These are phyloP conservation scores for Candida sp. DNA, from an alignment of 1,139 yeast genomes.

Conservation along the genomic window DNA sequence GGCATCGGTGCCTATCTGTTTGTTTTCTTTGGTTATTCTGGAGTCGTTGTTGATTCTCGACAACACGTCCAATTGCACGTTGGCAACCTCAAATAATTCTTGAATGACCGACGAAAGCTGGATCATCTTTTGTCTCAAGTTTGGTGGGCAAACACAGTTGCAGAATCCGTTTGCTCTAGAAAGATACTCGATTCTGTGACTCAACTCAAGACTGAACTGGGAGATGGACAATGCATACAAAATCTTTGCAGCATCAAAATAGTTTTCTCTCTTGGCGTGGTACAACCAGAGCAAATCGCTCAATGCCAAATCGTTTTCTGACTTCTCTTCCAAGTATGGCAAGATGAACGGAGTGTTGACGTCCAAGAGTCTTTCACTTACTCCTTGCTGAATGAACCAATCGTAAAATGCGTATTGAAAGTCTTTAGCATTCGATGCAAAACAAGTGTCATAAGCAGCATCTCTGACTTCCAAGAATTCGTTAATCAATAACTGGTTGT, in stretches of 20 bases:
- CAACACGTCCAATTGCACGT: constrained; percentile 83
- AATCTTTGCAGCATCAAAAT: constrained; percentile 83
- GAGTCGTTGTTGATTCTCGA: constrained; percentile 61
- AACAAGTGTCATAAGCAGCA: constrained; percentile 74
- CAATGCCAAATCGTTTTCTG: constrained; percentile 68
- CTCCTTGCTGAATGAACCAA: constrained; percentile 86
- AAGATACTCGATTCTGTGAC: constrained; percentile 82
- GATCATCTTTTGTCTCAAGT: constrained; percentile 75
- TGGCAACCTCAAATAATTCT: constrained; percentile 87
- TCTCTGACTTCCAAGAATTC: constrained; percentile 69
- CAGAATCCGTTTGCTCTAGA: constrained; percentile 96
- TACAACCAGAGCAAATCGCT: constrained; percentile 90
- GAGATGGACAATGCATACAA: constrained; percentile 76
- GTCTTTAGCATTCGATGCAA: constrained; percentile 73
- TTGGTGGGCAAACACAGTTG: constrained; percentile 82
- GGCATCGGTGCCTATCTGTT: constrained; percentile 51
- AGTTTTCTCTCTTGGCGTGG: constrained; percentile 81
- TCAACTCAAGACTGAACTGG: constrained; percentile 68
- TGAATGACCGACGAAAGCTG: constrained; percentile 72
- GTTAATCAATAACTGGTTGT: constrained; percentile 48
- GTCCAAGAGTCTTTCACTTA: constrained; percentile 76
- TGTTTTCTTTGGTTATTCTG: constrained; percentile 53
- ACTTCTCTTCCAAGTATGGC: constrained; percentile 76
- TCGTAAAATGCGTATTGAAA: constrained; percentile 94
- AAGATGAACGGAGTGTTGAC: constrained; percentile 82